A percentile compares a stretch with the other conserved stretches of the same genome.
phyloP scores from a whole-genome alignment of 2,329 filamentous ascomycete genomes.

The Teratosphaeria pseudoeucalypti region DNA sequence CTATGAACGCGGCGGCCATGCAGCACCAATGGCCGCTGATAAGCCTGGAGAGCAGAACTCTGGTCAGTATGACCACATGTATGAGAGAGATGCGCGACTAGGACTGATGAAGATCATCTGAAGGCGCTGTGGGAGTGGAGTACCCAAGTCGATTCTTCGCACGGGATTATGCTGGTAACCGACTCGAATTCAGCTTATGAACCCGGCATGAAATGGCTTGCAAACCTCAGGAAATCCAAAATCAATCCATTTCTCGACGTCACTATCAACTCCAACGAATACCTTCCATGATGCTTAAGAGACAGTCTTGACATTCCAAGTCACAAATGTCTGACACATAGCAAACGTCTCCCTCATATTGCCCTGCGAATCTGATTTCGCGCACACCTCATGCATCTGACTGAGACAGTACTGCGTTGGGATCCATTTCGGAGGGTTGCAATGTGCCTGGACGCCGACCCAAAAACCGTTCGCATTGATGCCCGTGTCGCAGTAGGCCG shows the following conservation, averaged over 20 bases:
- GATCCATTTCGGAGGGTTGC: not conserved
- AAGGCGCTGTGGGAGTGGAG: conserved; percentile 45
- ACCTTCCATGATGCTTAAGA: not conserved
- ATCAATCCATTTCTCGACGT: not conserved
- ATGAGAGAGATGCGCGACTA: conserved; percentile 16
- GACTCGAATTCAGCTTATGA: conserved; percentile 30
- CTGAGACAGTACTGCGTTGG: not conserved
- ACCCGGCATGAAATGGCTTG: not conserved
- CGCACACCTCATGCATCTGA: not conserved
- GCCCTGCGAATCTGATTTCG: not conserved
- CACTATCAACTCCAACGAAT: too few relatives aligned
- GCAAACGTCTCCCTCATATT: not conserved
- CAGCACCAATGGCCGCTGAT: conserved; percentile 46
- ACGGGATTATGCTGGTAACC: conserved; percentile 33
- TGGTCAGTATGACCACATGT: conserved; percentile 6
- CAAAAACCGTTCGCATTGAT: not conserved
- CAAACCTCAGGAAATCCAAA: not conserved
- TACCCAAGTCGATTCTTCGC: conserved; percentile 55
- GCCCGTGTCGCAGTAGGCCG: not conserved
- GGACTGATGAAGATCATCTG: not conserved
- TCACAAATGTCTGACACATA: not conserved
- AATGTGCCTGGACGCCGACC: not conserved
- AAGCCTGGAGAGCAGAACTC: conserved; percentile 39
- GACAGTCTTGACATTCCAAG: not conserved
- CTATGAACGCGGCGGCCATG: conserved; percentile 36